phyloP scores from a whole-genome alignment of 768 basidiomycete species.

The Phanerochaete carnosa region DNA sequence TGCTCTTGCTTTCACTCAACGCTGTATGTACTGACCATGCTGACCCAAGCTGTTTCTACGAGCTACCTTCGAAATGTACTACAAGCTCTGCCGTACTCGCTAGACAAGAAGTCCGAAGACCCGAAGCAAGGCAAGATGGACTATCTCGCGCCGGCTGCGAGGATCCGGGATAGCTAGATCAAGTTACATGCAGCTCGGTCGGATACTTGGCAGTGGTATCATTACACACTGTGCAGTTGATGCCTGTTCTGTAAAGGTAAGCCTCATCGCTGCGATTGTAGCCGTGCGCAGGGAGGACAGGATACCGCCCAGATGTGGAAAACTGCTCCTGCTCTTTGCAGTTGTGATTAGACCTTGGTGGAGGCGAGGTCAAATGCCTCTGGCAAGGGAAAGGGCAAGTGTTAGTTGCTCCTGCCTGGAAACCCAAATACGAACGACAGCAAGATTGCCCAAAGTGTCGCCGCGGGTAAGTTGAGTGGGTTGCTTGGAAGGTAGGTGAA shows the following conservation, averaged over 20 bases:
- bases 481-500: slow-evolving; percentile 40
- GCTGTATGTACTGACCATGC: slow-evolving; percentile 74
- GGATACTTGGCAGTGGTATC: slow-evolving; percentile 77
- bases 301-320: slow-evolving; percentile 51
- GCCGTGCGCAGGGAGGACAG: slow-evolving; percentile 52
- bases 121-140: slow-evolving; percentile 57
- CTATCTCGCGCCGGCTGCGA: slow-evolving; percentile 86
- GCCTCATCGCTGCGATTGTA: slow-evolving; percentile 23
- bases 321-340: slow-evolving; percentile 76
- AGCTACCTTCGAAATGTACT: slow-evolving; percentile 71
- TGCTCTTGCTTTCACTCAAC: slow-evolving; percentile 65
- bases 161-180: slow-evolving; percentile 88
- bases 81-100: slow-evolving; percentile 69
- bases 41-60: slow-evolving; percentile 74
- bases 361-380: slow-evolving; percentile 49
- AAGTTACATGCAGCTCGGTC: slow-evolving; percentile 81
- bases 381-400: slow-evolving; percentile 37
- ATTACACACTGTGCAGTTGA: slow-evolving; percentile 81
- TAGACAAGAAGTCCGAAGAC: slow-evolving; percentile 37
- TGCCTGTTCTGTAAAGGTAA: slow-evolving; percentile 80
- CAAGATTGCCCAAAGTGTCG: slow-evolving; percentile 35
- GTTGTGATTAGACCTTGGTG: slow-evolving; percentile 70
- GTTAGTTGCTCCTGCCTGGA: slow-evolving; percentile 64
- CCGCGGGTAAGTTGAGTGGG: slow-evolving; percentile 52
- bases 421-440: slow-evolving; percentile 14